Base-by-base conservation (phyloP, 1,139 yeast species). In the Nakaseomyces kungkrabaensis region DNA sequence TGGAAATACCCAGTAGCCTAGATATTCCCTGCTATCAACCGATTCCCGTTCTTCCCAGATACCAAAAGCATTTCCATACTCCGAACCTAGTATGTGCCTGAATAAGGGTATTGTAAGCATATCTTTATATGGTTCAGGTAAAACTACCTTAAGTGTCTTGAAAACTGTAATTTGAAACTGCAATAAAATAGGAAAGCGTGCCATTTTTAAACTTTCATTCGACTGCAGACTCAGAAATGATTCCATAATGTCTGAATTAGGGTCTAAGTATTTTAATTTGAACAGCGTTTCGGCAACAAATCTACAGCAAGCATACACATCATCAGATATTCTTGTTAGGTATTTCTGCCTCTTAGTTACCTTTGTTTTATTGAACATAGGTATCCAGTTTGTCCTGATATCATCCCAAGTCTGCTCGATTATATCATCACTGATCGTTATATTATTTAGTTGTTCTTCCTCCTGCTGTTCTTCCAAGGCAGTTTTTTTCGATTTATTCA, bases 1-100 rank as follows among this genome's bases (percentile, higher is more conserved):
- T 0, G 89, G 86, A 53, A 73, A 80, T 1, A 83, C 73, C n/a
- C 79, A 76, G 56, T 79, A 80, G 0, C 90, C 90, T 48, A 81
- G 71, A 57, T 78, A 81, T 59, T 83, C 90, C 51, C 76, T 73
- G 45, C 78, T 80, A 46, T 70, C 77, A 11, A 58, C 51, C 48
- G 68, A 56, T 55, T 71, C 61, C 45, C 61, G 58, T 0, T 65
- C 59, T 44, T 84, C 80, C 87, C 90, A 82, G 22, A 82, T 79
- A 0, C 89, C 89, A 66, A 83, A 83, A 0, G 89, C 83, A 60
- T 83, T 83, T n/a, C 85, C 83, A 37, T 82, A 75, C 54, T 81
- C 85, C 38, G 75, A 70, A 1, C 89, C 89, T 45, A 81, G 69
- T 4, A 79, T 72, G 7, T 69, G 65, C 46, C 87, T 69, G 25